phyloP scores from a whole-genome alignment of 495 filamentous ascomycete species.

The Pyrenula massariospora region DNA sequence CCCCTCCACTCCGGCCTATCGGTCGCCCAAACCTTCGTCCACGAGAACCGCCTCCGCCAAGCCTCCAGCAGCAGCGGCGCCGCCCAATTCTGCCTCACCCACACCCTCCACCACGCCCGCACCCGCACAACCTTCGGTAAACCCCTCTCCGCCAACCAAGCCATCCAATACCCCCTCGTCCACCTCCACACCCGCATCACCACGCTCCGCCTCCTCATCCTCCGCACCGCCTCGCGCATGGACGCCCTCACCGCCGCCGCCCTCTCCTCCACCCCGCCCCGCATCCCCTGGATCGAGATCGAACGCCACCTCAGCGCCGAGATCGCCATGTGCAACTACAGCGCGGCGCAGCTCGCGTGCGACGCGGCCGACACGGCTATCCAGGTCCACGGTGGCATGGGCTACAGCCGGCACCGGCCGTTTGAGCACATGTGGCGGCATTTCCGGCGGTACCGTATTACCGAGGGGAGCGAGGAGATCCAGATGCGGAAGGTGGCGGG shows the following conservation, averaged over 20 bases:
- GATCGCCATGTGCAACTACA: constrained; percentile 54
- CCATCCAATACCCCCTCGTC: constrained; percentile 48
- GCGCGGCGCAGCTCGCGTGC: constrained; percentile 44
- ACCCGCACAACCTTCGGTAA: constrained; percentile 41
- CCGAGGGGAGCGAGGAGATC: constrained; percentile 37
- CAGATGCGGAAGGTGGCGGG: constrained; percentile 35
- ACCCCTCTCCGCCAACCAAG: constrained; percentile 43
- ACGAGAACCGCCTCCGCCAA: constrained; percentile 51
- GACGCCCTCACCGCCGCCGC: constrained; percentile 31
- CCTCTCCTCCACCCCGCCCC: background rate
- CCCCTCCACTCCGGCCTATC: constrained; percentile 32
- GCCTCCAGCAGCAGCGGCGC: constrained; percentile 47
- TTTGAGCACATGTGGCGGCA: constrained; percentile 43
- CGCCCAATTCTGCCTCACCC: constrained; percentile 41
- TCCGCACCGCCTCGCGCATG: constrained; percentile 47
- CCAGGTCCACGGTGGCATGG: constrained; percentile 43
- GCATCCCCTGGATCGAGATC: constrained; percentile 28
- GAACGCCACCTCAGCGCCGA: constrained; percentile 41
- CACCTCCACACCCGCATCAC: constrained; percentile 46
- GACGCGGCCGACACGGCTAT: constrained; percentile 49
- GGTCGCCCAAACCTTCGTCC: constrained; percentile 49
- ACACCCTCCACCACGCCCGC: constrained; percentile 39
- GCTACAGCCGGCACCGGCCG: constrained; percentile 32
- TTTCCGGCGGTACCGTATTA: constrained; percentile 36
- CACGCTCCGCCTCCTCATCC: constrained; percentile 47